Conservation (phyloP, 257 asterid species). For the Solanum paucissectum region DNA sequence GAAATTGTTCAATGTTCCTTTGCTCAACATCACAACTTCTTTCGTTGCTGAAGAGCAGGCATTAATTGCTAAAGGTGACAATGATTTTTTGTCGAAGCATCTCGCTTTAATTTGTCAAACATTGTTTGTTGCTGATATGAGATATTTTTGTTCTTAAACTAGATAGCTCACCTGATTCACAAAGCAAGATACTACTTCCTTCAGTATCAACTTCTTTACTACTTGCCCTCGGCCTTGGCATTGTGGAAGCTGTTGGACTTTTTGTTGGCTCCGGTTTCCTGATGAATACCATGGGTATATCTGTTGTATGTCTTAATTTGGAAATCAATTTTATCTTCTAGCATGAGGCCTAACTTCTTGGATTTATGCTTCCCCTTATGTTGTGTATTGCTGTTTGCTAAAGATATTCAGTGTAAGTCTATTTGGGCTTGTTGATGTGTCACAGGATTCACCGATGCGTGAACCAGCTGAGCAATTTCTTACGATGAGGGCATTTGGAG, state of each 20-base stretch:
- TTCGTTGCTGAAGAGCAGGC: constrained; percentile 99
- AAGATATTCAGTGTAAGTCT: background rate
- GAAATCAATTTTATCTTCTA: constrained; percentile 12
- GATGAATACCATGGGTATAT: constrained; percentile 84
- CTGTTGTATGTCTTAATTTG: constrained; percentile 72
- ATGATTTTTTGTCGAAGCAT: background rate
- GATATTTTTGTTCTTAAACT: background rate
- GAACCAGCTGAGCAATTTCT: constrained; percentile 85
- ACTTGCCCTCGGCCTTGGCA: constrained; percentile 83
- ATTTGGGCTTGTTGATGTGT: background rate
- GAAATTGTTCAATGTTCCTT: constrained; percentile 82
- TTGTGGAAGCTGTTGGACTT: constrained; percentile 68
- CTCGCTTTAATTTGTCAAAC: background rate
- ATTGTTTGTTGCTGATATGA: background rate
- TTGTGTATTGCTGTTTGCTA: background rate
- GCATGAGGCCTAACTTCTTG: background rate
- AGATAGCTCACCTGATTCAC: constrained; percentile 29
- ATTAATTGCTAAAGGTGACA: constrained; percentile 14
- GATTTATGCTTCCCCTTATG: background rate
- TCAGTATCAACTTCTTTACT: constrained; percentile 73
- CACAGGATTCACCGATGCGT: constrained; percentile 91
- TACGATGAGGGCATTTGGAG: constrained; percentile 74
- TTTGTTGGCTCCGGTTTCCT: constrained; percentile 56
- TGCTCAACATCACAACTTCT: constrained; percentile 92
- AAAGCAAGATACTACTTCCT: constrained; percentile 53